A percentile compares a stretch with the other conserved stretches of the same genome.
phyloP scores from a whole-genome alignment of 2,329 filamentous ascomycete species.

The Epichloe sp. region DNA sequence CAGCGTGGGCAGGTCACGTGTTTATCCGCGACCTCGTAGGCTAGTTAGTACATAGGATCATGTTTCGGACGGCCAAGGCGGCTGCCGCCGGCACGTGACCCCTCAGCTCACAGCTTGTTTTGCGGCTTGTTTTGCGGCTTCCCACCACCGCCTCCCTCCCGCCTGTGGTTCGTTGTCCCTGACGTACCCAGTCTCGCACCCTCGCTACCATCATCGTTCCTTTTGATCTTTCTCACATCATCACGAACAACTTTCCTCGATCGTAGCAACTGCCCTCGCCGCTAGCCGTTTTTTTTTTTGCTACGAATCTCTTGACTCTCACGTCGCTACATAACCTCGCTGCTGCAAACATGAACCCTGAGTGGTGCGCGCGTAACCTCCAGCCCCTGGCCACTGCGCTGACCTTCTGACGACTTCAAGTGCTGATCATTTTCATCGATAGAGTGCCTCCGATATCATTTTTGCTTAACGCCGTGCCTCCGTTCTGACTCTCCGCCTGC shows the following conservation, averaged over 20 bases:
- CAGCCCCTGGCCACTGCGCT: constrained; percentile 15
- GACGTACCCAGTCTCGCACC: constrained; percentile 19
- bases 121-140: constrained; percentile 6
- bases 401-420: constrained; percentile 16
- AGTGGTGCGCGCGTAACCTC: constrained; percentile 56
- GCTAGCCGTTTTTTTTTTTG: neutral
- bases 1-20: too few species aligned
- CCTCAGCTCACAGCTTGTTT: constrained; percentile 15
- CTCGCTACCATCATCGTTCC: constrained; percentile 11
- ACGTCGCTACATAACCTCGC: constrained; percentile 3
- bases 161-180: constrained; percentile 15
- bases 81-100: constrained; percentile 14
- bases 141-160: constrained; percentile 9
- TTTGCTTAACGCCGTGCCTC: neutral
- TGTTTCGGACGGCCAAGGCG: neutral
- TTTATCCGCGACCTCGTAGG: too few species aligned
- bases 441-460: constrained; percentile 2
- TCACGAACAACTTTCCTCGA: constrained; percentile 11
- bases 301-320: constrained; percentile 1
- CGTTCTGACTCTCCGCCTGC: neutral
- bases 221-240: constrained; percentile 15
- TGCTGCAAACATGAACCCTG: constrained; percentile 67
- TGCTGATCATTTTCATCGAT: constrained; percentile 2
- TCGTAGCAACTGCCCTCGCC: constrained; percentile 6
- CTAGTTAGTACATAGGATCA: too few species aligned